These are phyloP conservation scores for Physcomitrellopsis africana DNA, from an alignment of 225 moss, liverwort and hornwort genomes.

Conservation along the genomic window DNA sequence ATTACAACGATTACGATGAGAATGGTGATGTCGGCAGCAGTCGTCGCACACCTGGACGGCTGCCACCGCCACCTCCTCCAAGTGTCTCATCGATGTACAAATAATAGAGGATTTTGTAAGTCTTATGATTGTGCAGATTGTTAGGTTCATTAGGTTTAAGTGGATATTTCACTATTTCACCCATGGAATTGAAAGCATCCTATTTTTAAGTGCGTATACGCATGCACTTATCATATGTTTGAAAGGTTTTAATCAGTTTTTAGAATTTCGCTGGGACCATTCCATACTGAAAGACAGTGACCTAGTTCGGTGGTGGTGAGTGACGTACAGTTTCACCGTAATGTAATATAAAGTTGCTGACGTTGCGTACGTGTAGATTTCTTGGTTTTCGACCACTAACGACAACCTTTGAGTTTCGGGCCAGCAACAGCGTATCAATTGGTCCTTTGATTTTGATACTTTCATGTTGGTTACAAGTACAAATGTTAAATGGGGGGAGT, in stretches of 20 bases:
- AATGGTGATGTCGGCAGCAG: constrained; percentile 59
- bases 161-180: constrained; percentile 49
- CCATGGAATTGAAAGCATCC: constrained; percentile 36
- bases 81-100: constrained; percentile 71
- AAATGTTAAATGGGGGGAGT: too few species aligned
- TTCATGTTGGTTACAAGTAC: too few species aligned
- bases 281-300: constrained; percentile 24
- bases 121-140: constrained; percentile 55
- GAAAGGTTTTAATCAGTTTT: constrained; percentile 2
- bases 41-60: constrained; percentile 61
- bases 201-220: constrained; percentile 25
- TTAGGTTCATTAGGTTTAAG: constrained; percentile 43
- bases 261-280: constrained; percentile 26
- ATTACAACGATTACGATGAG: constrained; percentile 64
- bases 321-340: constrained; percentile 19
- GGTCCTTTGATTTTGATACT: not conserved
- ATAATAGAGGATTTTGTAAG: constrained; percentile 48
- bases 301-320: constrained; percentile 24
- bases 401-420: too few species aligned
- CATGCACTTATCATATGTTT: constrained; percentile 31
- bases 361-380: too few species aligned
- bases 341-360: constrained; percentile 23
- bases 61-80: constrained; percentile 68
- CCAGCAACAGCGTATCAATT: not conserved
- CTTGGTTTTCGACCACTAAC: too few species aligned